A percentile compares a stretch with the other conserved stretches of the same genome.
Evolutionary conservation across 352 stramenopile species (phyloP).

Genomic region (Globisporangium nodosum): DNA sequence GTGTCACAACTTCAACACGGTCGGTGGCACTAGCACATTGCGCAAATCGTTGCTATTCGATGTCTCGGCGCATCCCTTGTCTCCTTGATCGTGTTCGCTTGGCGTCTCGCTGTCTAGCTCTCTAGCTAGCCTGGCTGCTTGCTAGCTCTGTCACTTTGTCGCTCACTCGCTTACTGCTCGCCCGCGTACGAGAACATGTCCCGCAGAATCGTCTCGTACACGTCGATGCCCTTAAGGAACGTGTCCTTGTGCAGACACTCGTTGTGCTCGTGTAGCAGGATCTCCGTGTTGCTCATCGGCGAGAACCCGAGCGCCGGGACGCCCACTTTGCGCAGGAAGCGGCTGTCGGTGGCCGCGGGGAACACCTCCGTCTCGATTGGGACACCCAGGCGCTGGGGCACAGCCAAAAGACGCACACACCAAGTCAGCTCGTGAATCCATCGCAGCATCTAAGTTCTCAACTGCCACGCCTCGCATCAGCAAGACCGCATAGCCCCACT

Average conservation of each 20-base stretch:
- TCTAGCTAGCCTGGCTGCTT: no score
- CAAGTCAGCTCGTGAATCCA: background rate
- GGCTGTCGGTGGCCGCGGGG: conserved; percentile 90
- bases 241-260: conserved; percentile 89
- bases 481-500: no score
- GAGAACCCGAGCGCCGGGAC: conserved; percentile 92
- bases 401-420: background rate
- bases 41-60: no score
- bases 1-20: no score
- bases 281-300: conserved; percentile 91
- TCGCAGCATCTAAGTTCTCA: background rate
- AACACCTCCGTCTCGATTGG: conserved; percentile 86
- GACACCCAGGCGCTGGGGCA: conserved; percentile 34
- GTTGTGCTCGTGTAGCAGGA: conserved; percentile 95
- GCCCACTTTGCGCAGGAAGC: conserved; percentile 87
- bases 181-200: conserved; percentile 22
- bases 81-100: no score
- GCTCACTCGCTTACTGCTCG: background rate
- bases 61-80: no score
- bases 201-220: conserved; percentile 57
- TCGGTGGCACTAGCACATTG: no score
- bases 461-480: background rate
- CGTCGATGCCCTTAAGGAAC: conserved; percentile 89
- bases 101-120: no score
- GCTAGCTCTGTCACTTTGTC: no score